Percentiles rank a stretch among this genome's conserved stretches.
These are phyloP conservation scores for Lagenidium sp. DNA, from an alignment of 352 stramenopile genomes.

Conservation along the genomic window DNA sequence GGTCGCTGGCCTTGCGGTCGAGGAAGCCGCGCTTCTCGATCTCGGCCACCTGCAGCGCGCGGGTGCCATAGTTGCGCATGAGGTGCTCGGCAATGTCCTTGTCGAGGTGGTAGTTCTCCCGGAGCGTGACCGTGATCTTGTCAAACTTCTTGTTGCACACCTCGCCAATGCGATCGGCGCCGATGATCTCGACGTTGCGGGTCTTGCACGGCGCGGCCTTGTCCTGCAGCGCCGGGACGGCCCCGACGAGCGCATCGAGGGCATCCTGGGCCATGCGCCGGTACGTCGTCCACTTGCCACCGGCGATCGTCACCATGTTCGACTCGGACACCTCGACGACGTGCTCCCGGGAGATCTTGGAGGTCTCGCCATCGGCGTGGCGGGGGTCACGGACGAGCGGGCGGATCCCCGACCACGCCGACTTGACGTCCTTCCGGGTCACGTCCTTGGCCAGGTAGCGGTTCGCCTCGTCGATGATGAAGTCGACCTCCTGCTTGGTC, in stretches of 20 bases:
- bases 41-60: conserved; percentile 92
- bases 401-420: conserved; percentile 94
- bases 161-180: conserved; percentile 87
- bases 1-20: conserved; percentile 75
- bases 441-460: conserved; percentile 88
- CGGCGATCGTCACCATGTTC: conserved; percentile 92
- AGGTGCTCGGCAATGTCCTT: conserved; percentile 93
- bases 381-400: conserved; percentile 90
- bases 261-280: conserved; percentile 94
- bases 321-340: conserved; percentile 88
- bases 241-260: conserved; percentile 85
- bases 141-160: conserved; percentile 96
- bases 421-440: conserved; percentile 88
- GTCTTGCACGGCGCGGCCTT: conserved; percentile 77
- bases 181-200: conserved; percentile 75
- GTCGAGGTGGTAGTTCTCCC: conserved; percentile 91
- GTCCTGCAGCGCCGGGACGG: conserved; percentile 58
- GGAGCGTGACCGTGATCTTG: conserved; percentile 89
- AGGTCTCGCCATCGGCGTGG: conserved; percentile 71
- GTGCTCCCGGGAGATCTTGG: conserved; percentile 91
- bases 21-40: conserved; percentile 82
- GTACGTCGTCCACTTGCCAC: conserved; percentile 97
- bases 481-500: conserved; percentile 89
- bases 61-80: conserved; percentile 94
- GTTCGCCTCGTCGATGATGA: conserved; percentile 92